phyloP scores from a whole-genome alignment of 2,329 filamentous ascomycete genomes.

The Penicillium janthinellum region DNA sequence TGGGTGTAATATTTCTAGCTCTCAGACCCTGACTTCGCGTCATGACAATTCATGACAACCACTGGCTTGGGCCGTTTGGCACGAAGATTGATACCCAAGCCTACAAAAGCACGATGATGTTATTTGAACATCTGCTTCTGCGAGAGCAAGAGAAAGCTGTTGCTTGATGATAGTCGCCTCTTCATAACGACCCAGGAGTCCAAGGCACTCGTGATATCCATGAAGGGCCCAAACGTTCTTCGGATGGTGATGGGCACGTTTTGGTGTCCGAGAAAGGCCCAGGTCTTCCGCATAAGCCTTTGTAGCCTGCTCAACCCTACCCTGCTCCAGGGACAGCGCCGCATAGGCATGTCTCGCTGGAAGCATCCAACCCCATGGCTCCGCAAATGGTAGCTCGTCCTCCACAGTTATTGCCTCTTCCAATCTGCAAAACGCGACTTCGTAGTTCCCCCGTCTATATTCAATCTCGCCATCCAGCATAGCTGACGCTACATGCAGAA shows the following conservation, averaged over 20 bases:
- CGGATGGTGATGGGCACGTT: constrained; percentile 65
- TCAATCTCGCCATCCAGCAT: constrained; percentile 75
- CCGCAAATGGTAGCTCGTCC: constrained; percentile 66
- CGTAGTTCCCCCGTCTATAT: constrained; percentile 63
- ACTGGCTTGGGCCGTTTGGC: constrained; percentile 5
- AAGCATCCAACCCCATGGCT: constrained; percentile 79
- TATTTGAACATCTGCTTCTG: constrained; percentile 61
- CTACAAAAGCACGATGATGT: constrained; percentile 60
- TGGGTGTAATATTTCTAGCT: background rate
- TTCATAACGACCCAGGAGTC: constrained; percentile 50
- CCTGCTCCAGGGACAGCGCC: constrained; percentile 68
- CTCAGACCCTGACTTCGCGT: background rate
- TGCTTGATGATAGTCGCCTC: constrained; percentile 52
- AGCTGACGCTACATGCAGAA: constrained; percentile 60
- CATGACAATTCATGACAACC: constrained; percentile 9
- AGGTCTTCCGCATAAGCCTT: constrained; percentile 63
- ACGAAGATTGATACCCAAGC: constrained; percentile 14
- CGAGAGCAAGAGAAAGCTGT: constrained; percentile 55
- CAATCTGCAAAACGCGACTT: constrained; percentile 60
- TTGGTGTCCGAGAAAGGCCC: constrained; percentile 58
- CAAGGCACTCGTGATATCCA: constrained; percentile 69
- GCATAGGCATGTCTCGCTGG: constrained; percentile 70
- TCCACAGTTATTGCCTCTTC: constrained; percentile 60
- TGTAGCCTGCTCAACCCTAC: constrained; percentile 55
- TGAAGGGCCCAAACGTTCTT: constrained; percentile 76